Conservation (phyloP, 2,329 filamentous ascomycete species). For the Mollisiaceae sp. region DNA sequence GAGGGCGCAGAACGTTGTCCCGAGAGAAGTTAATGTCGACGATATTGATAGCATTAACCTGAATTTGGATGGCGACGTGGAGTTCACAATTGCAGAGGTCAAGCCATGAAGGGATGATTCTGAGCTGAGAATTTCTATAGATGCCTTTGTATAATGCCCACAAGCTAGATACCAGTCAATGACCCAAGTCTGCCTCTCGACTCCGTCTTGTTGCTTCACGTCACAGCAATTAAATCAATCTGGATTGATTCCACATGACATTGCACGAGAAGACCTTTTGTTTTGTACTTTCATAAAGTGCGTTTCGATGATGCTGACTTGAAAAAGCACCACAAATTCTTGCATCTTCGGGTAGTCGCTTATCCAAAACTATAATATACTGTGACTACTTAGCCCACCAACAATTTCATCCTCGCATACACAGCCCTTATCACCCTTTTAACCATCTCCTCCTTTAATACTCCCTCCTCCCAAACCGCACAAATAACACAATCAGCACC, state of each 20-base stretch:
- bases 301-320: too few species aligned
- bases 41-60: conserved; percentile 15
- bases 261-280: too few species aligned
- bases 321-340: too few species aligned
- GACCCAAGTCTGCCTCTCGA: not conserved
- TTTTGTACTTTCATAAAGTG: too few species aligned
- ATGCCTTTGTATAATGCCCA: conserved; percentile 10
- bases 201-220: too few species aligned
- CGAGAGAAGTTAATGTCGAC: conserved; percentile 12
- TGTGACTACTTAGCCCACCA: not conserved
- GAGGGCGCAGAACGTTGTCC: conserved; percentile 1
- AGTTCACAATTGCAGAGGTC: conserved; percentile 19
- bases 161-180: conserved; percentile 7
- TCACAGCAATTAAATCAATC: too few species aligned
- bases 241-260: too few species aligned
- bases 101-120: conserved; percentile 3
- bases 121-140: not conserved
- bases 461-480: conserved; percentile 26
- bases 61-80: conserved; percentile 18
- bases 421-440: conserved; percentile 18
- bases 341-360: too few species aligned
- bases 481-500: conserved; percentile 26
- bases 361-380: not conserved
- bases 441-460: conserved; percentile 27
- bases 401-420: conserved; percentile 12